Conservation (phyloP, 2,329 filamentous ascomycete genomes). For the Kalmusia sp. region DNA sequence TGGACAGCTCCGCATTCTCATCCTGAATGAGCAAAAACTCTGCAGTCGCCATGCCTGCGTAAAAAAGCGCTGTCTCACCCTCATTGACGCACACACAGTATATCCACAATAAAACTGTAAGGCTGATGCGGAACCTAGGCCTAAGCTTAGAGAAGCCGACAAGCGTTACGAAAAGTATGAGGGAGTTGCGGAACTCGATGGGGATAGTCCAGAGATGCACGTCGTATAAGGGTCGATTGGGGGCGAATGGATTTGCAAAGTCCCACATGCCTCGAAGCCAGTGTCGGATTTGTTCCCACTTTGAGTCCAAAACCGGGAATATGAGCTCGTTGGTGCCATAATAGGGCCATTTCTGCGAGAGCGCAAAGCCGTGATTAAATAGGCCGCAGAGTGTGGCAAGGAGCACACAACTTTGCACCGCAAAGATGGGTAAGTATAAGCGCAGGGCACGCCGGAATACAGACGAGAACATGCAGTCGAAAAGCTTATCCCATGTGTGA, state of each 20-base stretch:
- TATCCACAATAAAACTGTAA: slow-evolving; percentile 14
- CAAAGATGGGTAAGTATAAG: slow-evolving; percentile 57
- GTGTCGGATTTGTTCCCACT: slow-evolving; percentile 20
- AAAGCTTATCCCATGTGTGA: slow-evolving; percentile 44
- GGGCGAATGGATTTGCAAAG: slow-evolving; percentile 23
- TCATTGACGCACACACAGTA: slow-evolving; percentile 25
- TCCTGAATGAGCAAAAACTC: slow-evolving; percentile 26
- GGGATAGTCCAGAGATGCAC: slow-evolving; percentile 36
- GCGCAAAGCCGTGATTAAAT: slow-evolving; percentile 19
- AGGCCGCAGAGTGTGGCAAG: slow-evolving; percentile 19
- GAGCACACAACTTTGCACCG: slow-evolving; percentile 55
- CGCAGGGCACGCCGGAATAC: slow-evolving; percentile 56
- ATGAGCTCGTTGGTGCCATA: slow-evolving; percentile 22
- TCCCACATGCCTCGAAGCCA: slow-evolving; percentile 23
- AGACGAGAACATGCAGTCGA: slow-evolving; percentile 52
- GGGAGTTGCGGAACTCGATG: slow-evolving; percentile 31
- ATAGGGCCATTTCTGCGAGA: slow-evolving; percentile 25
- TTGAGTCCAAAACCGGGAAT: slow-evolving; percentile 9
- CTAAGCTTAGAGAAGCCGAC: slow-evolving; percentile 22
- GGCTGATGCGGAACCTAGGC: slow-evolving; percentile 17
- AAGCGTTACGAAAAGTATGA: slow-evolving; percentile 29
- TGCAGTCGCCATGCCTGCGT: slow-evolving; percentile 28
- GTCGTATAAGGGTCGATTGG: slow-evolving; percentile 24
- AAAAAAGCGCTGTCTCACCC: slow-evolving; percentile 30
- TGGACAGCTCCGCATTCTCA: slow-evolving; percentile 7